Evolutionary conservation across 1,139 yeast genomes (phyloP).

Genomic region (Candida tetrigidarum): DNA sequence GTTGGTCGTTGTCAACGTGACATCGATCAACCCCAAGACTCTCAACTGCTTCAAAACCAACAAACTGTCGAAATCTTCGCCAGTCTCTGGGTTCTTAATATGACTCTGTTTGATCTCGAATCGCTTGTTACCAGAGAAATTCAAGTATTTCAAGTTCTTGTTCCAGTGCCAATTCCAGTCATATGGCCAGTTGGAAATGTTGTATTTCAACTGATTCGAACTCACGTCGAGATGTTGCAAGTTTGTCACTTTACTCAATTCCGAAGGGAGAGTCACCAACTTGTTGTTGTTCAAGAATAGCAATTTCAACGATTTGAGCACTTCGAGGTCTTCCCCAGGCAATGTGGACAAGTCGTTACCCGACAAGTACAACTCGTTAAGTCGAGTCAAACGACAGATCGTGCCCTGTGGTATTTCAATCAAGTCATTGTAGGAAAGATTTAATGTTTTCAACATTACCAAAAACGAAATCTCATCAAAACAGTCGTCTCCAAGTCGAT

Average conservation of each 20-base stretch:
- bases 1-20: slow-evolving; percentile 79
- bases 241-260: slow-evolving; percentile 68
- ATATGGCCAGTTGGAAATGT: slow-evolving; percentile 91
- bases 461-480: slow-evolving; percentile 71
- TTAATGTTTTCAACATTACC: slow-evolving; percentile 62
- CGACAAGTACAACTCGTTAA: slow-evolving; percentile 75
- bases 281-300: slow-evolving; percentile 83
- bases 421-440: slow-evolving; percentile 82
- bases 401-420: slow-evolving; percentile 82
- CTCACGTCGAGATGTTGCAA: slow-evolving; percentile 87
- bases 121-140: slow-evolving; percentile 90
- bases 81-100: slow-evolving; percentile 47
- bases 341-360: slow-evolving; percentile 82
- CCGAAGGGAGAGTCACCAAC: slow-evolving; percentile 88
- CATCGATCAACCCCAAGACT: slow-evolving; percentile 91
- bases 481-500: slow-evolving; percentile 77
- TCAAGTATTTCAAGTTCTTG: slow-evolving; percentile 72
- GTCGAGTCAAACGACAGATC: slow-evolving; percentile 55
- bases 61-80: slow-evolving; percentile 73
- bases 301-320: slow-evolving; percentile 58
- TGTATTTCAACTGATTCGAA: slow-evolving; percentile 86
- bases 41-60: slow-evolving; percentile 71
- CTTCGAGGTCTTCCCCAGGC: slow-evolving; percentile 85
- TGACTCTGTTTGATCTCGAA: slow-evolving; percentile 80
- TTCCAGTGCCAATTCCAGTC: slow-evolving; percentile 99